Evolutionary conservation across 495 filamentous ascomycete genomes (phyloP), one percentile per base, ranked within the genome.

Genomic region (Penicillium silybi): DNA sequence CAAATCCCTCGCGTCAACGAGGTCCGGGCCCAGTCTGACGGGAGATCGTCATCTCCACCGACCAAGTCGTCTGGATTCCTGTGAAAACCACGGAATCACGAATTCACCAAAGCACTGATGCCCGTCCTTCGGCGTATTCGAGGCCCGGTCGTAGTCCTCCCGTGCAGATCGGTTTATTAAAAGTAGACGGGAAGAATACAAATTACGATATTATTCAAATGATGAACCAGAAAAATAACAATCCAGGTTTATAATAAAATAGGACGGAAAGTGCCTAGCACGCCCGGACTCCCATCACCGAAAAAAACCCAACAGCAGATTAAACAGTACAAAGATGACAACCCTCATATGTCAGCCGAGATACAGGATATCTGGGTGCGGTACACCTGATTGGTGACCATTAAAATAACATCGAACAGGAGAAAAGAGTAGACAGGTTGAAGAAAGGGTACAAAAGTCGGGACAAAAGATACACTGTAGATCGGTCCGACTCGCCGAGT

Each of bases 341-440:
- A 52, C 53, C 45, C 58, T 59, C 51, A 47, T 58, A 52, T 43
- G 19, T 46, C 18, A 38, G 48, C 44, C 43, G 9, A 41, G 47
- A 58, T 61, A 58, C 54, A 58, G 15, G 41, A 39, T 50, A 55
- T 51, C 43, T 39, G 16, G 38, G 22, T 37, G 32, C 17, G 34
- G 37, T 49, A 18, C 44, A 53, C 48, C 48, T 48, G 37, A 32
- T 32, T 20, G 18, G 41, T 16, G 20, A 41, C 41, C 29, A 48
- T 46, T 10, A 41, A 50, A 43, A 25, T 34, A 49, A 44, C 17
- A 45, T 41, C 13, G 38, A 64, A 66, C 52, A 57, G 55, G 51
- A 56, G 29, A 58, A 47, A 57, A 58, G 23, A 50, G 44, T 57
- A 50, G 29, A 56, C 37, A 50, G 17, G 47, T 49, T 25, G 13